Base-by-base conservation (phyloP, 2,329 filamentous ascomycete species). In the Sordariomycetes sp. region DNA sequence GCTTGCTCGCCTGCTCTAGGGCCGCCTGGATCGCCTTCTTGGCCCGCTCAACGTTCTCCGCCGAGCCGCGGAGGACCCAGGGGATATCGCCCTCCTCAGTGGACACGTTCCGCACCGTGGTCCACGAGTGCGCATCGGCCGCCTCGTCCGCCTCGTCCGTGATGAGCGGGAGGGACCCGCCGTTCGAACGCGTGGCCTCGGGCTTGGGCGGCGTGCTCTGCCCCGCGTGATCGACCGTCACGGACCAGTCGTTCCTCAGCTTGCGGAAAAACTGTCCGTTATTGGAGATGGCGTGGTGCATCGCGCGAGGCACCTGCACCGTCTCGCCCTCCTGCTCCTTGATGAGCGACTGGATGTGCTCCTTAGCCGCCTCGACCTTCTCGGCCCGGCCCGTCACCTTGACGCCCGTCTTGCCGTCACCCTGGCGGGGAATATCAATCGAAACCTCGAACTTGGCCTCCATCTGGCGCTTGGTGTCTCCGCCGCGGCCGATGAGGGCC, bases 201-300 rank as follows among this genome's bases (percentile, higher is more conserved):
- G 86, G 80, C 72, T 86, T 90, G 45, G 84, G 69, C 6, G 94
- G 94, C 3, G 87, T 75, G 58, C 86, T 75, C 60, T 94, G 84
- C 52, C 91, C 90, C 57, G 84, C 88, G 68, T 97, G 94, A 69
- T 97, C 91, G 56, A 99, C 87, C 0, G 87, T 94, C 62, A 99
- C 90, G 63, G 89, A 86, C 71, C 89, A 80, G 66, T 96, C 88
- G 70, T 84, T 91, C 62, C 87, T 85, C 50, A 99, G 83, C 65
- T 84, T 87, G 62, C 92, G 89, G 87, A 97, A 96, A 74, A 97
- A 88, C 64, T 90, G 86, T 1, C 92, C 94, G 62, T 92, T 91
- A 68, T 96, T 92, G 56, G 89, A 82, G 63, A 99, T 80, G 59
- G 79, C 74, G 68, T 97, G 89, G 74, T 99, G 94, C 60, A 94